phyloP scores from a whole-genome alignment of 176 grass and related monocot species.

The Tillandsia fasciculata region DNA sequence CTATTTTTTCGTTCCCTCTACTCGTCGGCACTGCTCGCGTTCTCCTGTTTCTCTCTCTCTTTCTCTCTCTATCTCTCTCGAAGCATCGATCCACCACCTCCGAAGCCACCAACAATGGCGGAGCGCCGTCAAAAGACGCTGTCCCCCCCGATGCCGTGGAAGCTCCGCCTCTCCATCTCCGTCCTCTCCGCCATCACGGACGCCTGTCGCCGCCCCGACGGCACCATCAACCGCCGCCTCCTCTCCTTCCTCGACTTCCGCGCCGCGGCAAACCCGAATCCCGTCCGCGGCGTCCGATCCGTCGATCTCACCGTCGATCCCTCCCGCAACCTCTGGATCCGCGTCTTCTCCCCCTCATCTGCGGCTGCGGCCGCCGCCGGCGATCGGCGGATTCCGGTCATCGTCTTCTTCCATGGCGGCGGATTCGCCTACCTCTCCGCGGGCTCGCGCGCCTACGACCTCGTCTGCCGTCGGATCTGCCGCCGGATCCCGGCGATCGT shows the following conservation, averaged over 20 bases:
- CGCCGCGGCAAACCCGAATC: slow-evolving; percentile 15
- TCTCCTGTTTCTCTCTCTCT: not conserved
- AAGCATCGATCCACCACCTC: not conserved
- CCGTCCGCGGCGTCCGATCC: slow-evolving; percentile 33
- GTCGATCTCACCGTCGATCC: slow-evolving; percentile 34
- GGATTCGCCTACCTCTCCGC: slow-evolving; percentile 74
- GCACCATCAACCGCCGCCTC: slow-evolving; percentile 55
- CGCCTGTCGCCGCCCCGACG: slow-evolving; percentile 36
- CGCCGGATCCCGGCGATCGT: slow-evolving; percentile 29
- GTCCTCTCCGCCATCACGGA: slow-evolving; percentile 32
- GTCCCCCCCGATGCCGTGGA: slow-evolving; percentile 54
- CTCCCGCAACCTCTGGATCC: slow-evolving; percentile 19
- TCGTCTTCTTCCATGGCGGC: slow-evolving; percentile 87
- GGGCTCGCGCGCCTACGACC: slow-evolving; percentile 37
- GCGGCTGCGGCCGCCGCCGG: no score
- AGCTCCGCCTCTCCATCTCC: slow-evolving; percentile 28
- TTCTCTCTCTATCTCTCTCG: not conserved
- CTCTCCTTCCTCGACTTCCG: slow-evolving; percentile 33
- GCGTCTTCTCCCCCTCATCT: slow-evolving; percentile 36
- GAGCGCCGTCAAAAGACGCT: not conserved
- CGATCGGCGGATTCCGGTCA: slow-evolving; percentile 9
- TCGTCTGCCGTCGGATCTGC: slow-evolving; percentile 55
- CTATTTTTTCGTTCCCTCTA: not conserved
- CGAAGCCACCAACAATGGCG: slow-evolving; percentile 5
- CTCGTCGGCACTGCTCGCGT: not conserved